Evolutionary conservation across 768 basidiomycete species (phyloP), one percentile per base, ranked within the genome.

Genomic region (Pisolithus sp.): DNA sequence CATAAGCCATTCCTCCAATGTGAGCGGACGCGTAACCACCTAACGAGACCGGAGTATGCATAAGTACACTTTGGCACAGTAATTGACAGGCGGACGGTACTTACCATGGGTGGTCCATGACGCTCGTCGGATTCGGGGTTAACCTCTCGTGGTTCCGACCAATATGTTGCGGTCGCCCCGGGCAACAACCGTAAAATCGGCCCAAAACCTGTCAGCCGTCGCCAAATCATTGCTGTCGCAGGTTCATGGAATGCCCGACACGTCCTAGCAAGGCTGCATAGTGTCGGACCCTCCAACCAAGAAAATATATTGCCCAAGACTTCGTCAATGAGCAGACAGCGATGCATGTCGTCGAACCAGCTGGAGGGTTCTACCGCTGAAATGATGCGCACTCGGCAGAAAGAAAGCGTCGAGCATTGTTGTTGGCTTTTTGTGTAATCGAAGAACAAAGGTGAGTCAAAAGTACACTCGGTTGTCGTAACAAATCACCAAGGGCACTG

Each of bases 161-260:
- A 42, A 23, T 4, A 5, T 5, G 41, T 21, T 20, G 20, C 23
- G 10, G n/a, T 24, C 21, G 41, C 41, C 20, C 5, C 41, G 5
- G 41, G 41, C 4, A 42, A 4, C 41, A 42, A 42, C 41, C 41
- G 41, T 13, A 42, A 42, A 21, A 42, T 42, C 4, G 41, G 41
- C 41, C 41, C 24, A 6, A 42, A 21, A 15, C 23, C 41, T 23
- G 24, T 12, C 5, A 42, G 20, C 9, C 12, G 12, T 2, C 15
- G 20, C 41, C 41, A 42, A 42, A 42, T 42, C 3, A 42, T 12
- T 15, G 41, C 41, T 10, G 41, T 23, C 8, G 23, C 39, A 5
- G 49, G 49, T 20, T 50, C 39, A 30, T 23, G 40, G 31, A 50
- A 50, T n/a, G 49, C 18, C 8, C 12, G 39, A 43, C 49, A 50